A percentile compares a stretch with the other conserved stretches of the same genome.
These are phyloP conservation scores for Monoraphidium neglectum DNA, from an alignment of 139 green algal species.

Conservation along the genomic window DNA sequence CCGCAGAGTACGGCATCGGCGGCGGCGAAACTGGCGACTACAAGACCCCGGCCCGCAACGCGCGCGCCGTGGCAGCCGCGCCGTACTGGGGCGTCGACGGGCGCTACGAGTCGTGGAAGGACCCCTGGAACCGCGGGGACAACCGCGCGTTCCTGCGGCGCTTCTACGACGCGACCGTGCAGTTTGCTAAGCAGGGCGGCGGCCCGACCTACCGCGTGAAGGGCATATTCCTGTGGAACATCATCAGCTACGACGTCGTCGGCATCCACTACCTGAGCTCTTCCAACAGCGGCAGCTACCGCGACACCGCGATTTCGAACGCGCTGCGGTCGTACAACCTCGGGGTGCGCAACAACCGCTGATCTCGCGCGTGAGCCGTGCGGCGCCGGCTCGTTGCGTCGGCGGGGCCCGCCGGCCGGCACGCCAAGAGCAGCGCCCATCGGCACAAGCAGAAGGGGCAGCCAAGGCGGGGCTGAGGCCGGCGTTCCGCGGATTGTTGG, in stretches of 20 bases:
- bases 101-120: background rate
- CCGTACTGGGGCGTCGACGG: slow-evolving; percentile 31
- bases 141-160: slow-evolving; percentile 30
- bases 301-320: slow-evolving; percentile 17
- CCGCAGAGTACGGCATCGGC: slow-evolving; percentile 1
- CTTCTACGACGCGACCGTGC: slow-evolving; percentile 24
- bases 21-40: slow-evolving; percentile 26
- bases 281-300: slow-evolving; percentile 43
- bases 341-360: background rate
- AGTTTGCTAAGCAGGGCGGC: slow-evolving; percentile 22
- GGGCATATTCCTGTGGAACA: slow-evolving; percentile 53
- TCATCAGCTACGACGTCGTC: slow-evolving; percentile 48
- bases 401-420: too few relatives aligned
- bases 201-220: too few relatives aligned
- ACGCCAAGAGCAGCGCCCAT: too few relatives aligned
- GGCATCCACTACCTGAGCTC: slow-evolving; percentile 46
- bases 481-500: too few relatives aligned
- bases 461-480: too few relatives aligned
- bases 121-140: slow-evolving; percentile 19
- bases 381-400: too few relatives aligned
- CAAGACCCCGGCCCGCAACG: slow-evolving; percentile 6
- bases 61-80: slow-evolving; percentile 11
- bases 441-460: too few relatives aligned
- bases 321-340: slow-evolving; percentile 10
- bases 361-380: too few relatives aligned